Evolutionary conservation across 768 basidiomycete species (phyloP).

Genomic region (Infundibulicybe gibba): DNA sequence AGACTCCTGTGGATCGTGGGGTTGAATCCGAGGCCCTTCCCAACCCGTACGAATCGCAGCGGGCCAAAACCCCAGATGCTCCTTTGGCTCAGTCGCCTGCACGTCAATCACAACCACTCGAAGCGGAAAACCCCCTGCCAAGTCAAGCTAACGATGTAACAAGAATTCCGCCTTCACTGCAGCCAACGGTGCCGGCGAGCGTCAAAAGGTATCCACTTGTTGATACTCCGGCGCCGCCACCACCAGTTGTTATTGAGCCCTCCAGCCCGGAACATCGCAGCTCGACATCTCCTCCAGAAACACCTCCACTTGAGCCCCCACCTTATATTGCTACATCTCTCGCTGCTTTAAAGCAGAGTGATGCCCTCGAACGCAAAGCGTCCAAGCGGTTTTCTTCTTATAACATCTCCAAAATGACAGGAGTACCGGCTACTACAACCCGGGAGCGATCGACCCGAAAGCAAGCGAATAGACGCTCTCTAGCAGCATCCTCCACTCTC

Average conservation of each 20-base stretch:
- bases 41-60: background rate
- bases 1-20: conserved; percentile 7
- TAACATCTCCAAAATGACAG: conserved; percentile 92
- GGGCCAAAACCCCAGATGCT: conserved; percentile 3
- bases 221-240: conserved; percentile 56
- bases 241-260: conserved; percentile 49
- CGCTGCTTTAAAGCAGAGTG: conserved; percentile 84
- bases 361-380: conserved; percentile 84
- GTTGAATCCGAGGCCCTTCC: conserved; percentile 11
- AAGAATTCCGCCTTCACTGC: conserved; percentile 15
- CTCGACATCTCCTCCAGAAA: conserved; percentile 26
- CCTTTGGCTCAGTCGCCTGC: conserved; percentile 10
- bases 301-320: conserved; percentile 34
- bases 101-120: conserved; percentile 10
- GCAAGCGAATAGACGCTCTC: conserved; percentile 61
- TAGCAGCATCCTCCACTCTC: conserved; percentile 58
- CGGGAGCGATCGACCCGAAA: conserved; percentile 47
- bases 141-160: background rate
- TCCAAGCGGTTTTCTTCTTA: conserved; percentile 96
- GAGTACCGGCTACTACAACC: conserved; percentile 29
- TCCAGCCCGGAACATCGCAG: conserved; percentile 38
- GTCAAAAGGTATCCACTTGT: conserved; percentile 80
- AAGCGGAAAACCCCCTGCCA: background rate
- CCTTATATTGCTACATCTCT: conserved; percentile 78
- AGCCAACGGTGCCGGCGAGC: conserved; percentile 52